phyloP scores from a whole-genome alignment of 2,329 filamentous ascomycete species.

The Curvularia lunata region DNA sequence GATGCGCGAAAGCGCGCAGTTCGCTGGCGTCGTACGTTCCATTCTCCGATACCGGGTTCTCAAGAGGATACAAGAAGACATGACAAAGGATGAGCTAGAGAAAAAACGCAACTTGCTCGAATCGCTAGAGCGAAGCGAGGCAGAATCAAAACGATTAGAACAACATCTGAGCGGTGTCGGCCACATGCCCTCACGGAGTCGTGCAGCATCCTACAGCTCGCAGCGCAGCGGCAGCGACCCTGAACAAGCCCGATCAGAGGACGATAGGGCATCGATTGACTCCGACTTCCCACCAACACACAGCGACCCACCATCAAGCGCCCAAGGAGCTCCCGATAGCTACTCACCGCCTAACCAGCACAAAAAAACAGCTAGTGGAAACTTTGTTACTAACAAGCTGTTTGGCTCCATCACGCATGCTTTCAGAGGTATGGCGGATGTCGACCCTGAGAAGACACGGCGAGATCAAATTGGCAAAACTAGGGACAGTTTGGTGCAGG shows the following conservation, averaged over 20 bases:
- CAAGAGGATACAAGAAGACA: conserved; percentile 95
- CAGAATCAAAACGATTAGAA: conserved; percentile 90
- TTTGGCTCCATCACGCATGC: conserved; percentile 96
- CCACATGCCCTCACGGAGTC: conserved; percentile 66
- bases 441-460: conserved; percentile 90
- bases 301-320: conserved; percentile 72
- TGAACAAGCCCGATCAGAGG: conserved; percentile 57
- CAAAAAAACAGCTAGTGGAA: conserved; percentile 80
- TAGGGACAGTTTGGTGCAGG: conserved; percentile 73
- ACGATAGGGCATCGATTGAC: conserved; percentile 89
- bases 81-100: conserved; percentile 89
- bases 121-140: conserved; percentile 89
- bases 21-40: conserved; percentile 88
- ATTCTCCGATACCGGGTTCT: conserved; percentile 89
- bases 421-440: conserved; percentile 93
- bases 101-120: conserved; percentile 86
- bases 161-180: conserved; percentile 83
- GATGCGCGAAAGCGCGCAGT: conserved; percentile 97
- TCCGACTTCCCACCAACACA: conserved; percentile 94
- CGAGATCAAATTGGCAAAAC: conserved; percentile 96
- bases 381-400: conserved; percentile 87
- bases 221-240: conserved; percentile 49
- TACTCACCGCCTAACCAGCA: conserved; percentile 57
- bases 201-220: conserved; percentile 68
- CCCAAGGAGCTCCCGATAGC: conserved; percentile 68